Evolutionary conservation across 2,329 filamentous ascomycete genomes (phyloP), one percentile per base, ranked within the genome.

Genomic region (Fusarium stilboides): DNA sequence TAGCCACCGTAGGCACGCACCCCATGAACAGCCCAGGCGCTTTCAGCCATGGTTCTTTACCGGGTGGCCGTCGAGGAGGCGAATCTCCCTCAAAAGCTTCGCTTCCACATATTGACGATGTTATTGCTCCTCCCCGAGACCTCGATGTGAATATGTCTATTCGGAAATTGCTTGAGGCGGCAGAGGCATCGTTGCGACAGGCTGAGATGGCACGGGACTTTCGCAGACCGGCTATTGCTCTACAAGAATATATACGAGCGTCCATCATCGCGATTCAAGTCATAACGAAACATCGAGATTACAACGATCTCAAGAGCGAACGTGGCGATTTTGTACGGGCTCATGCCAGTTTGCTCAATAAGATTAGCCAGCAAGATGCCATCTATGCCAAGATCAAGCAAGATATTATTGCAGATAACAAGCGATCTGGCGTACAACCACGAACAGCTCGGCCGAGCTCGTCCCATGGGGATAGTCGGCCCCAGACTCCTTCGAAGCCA

Each of bases 191-290:
- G 46, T 82, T 90, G 62, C 84, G 84, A 63, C 85, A 88, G 72
- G 91, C 92, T 37, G 86, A 89, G 67, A 87, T 86, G 53, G 83
- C 85, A 58, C 84, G 89, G 61, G 87, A 87, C 64, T 91, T 92
- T 79, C 83, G 87, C 26, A 85, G 89, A 36, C 88, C 90, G 6
- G 94, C 96, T 75, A 79, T 89, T 37, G 94, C 94, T 5, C 91
- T 97, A 57, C 88, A 92, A 69, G 92, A 97, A 65, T 98, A 95
- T 76, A 86, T 98, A 60, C 88, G 91, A 67, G 93, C 94, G 13
- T 94, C 88, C 62, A 90, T 94, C 59, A 91, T 98, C 57, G 87
- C 92, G 15, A 86, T 94, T 51, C 90, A 95, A 57, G 83, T 90
- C 42, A 90, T 98, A 26, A 92, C 93, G 3, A 85, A 85, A 36